phyloP scores from a whole-genome alignment of 805 yeast species.

The Ogataea paraovalis region DNA sequence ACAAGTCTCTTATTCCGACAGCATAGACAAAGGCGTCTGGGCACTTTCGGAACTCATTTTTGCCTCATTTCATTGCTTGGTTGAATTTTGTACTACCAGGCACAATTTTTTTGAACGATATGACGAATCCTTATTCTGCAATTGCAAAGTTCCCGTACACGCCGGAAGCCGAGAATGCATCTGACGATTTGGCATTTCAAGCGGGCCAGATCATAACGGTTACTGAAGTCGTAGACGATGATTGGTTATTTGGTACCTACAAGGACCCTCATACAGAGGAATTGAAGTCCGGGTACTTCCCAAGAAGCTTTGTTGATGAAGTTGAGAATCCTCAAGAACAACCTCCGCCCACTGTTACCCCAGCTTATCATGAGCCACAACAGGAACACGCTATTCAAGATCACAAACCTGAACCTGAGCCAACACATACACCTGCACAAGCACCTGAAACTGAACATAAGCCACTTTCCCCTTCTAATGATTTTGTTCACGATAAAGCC shows the following conservation, averaged over 20 bases:
- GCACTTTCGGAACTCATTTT: neutral
- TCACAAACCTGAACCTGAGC: neutral
- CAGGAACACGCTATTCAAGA: neutral
- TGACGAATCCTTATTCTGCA: constrained; percentile 28
- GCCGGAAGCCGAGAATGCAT: constrained; percentile 49
- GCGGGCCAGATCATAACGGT: constrained; percentile 72
- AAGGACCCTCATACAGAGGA: constrained; percentile 38
- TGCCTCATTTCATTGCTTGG: neutral
- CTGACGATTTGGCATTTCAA: constrained; percentile 75
- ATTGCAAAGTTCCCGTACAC: constrained; percentile 30
- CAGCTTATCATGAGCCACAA: neutral
- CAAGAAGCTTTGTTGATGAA: constrained; percentile 70
- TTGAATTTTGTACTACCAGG: too few relatives aligned
- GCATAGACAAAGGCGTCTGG: neutral
- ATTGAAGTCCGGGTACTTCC: constrained; percentile 71
- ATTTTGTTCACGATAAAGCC: neutral
- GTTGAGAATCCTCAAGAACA: constrained; percentile 6
- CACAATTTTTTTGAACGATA: neutral
- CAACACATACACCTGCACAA: neutral
- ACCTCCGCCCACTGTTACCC: neutral
- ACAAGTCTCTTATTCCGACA: neutral
- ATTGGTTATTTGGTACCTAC: constrained; percentile 81
- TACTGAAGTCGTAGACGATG: constrained; percentile 78
- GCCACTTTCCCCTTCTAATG: neutral
- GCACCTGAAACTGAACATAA: neutral